Conservation (phyloP, 2,329 filamentous ascomycete species). For the Pseudopyricularia javanii region DNA sequence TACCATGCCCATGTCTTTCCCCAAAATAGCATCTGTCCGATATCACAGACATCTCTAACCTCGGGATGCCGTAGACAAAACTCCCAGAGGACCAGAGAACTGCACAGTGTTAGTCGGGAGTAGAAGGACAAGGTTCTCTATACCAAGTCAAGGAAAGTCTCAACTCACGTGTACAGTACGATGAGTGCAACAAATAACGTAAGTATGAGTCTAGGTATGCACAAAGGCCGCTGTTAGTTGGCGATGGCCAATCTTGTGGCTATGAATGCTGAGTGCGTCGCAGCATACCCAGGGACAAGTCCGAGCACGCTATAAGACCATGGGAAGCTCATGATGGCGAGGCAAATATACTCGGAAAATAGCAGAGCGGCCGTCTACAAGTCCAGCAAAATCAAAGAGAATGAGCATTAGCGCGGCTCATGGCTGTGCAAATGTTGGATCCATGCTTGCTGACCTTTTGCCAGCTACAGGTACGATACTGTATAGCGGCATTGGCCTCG, state of each 20-base stretch:
- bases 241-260: background rate
- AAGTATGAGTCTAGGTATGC: conserved; percentile 47
- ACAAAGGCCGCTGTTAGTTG: background rate
- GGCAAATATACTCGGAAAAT: conserved; percentile 90
- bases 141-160: conserved; percentile 5
- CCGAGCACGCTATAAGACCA: conserved; percentile 85
- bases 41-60: conserved; percentile 84
- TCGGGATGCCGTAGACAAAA: conserved; percentile 87
- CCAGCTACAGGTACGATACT: conserved; percentile 91
- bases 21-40: conserved; percentile 93
- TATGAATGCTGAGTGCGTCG: background rate
- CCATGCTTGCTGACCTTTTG: conserved; percentile 49
- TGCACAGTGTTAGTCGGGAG: background rate
- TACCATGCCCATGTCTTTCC: conserved; percentile 63
- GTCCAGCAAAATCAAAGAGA: background rate
- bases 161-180: conserved; percentile 71
- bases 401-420: background rate
- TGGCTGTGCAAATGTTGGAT: background rate
- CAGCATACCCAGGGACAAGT: conserved; percentile 57
- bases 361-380: conserved; percentile 68
- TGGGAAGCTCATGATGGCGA: conserved; percentile 90
- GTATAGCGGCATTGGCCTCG: conserved; percentile 68
- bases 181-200: conserved; percentile 66
- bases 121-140: background rate
- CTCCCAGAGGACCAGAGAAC: conserved; percentile 47